Evolutionary conservation across 2,329 filamentous ascomycete genomes (phyloP).

Genomic region (Pseudodiploospora longispora): DNA sequence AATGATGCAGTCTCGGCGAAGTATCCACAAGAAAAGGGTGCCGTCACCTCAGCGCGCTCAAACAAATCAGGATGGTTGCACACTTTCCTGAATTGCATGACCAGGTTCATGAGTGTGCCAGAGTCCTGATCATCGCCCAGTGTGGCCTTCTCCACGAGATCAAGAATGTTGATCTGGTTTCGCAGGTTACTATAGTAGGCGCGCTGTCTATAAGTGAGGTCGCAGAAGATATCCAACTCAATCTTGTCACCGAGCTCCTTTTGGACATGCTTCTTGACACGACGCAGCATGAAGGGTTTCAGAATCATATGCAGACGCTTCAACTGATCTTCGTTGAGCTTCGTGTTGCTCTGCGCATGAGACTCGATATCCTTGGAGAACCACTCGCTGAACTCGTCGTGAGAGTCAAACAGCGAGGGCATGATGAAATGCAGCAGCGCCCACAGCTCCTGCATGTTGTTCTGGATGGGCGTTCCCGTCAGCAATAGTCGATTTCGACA

Average conservation of each 20-base stretch:
- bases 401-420: constrained; percentile 95
- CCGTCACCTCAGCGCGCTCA: constrained; percentile 84
- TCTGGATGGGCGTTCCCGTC: constrained; percentile 96
- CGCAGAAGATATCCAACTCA: constrained; percentile 90
- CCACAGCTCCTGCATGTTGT: constrained; percentile 99
- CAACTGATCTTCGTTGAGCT: constrained; percentile 95
- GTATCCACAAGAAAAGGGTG: constrained; percentile 72
- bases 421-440: constrained; percentile 98
- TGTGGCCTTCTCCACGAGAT: constrained; percentile 94
- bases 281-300: constrained; percentile 98
- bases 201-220: constrained; percentile 91
- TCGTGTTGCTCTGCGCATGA: constrained; percentile 98
- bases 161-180: constrained; percentile 97
- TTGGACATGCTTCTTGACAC: constrained; percentile 99
- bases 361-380: constrained; percentile 96
- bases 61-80: constrained; percentile 98
- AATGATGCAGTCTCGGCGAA: constrained; percentile 96
- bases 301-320: constrained; percentile 97
- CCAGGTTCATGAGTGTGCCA: constrained; percentile 94
- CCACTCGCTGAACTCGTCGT: constrained; percentile 90
- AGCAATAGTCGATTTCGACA: constrained; percentile 90
- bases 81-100: constrained; percentile 99
- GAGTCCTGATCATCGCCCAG: constrained; percentile 91
- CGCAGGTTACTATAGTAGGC: constrained; percentile 87
- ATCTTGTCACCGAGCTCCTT: constrained; percentile 99